Conservation (phyloP, 2,329 filamentous ascomycete genomes). For the Hypoxylon sp. region DNA sequence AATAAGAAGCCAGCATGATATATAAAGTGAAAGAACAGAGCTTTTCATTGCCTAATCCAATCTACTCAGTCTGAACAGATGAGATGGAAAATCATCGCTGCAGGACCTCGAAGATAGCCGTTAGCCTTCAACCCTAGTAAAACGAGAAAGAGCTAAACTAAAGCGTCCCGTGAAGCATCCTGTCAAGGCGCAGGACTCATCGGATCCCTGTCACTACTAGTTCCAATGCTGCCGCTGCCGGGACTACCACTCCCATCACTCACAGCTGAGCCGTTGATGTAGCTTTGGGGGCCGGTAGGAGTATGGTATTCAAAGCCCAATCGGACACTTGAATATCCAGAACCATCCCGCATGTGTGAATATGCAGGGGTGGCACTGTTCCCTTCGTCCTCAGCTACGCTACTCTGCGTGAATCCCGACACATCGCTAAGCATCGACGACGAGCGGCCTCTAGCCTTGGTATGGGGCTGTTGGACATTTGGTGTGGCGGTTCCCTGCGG, state of each 20-base stretch:
- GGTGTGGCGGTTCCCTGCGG: slow-evolving; percentile 54
- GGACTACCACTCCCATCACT: slow-evolving; percentile 59
- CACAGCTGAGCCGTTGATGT: slow-evolving; percentile 50
- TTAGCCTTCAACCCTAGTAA: slow-evolving; percentile 17
- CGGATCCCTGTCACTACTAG: slow-evolving; percentile 65
- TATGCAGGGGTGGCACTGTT: slow-evolving; percentile 44
- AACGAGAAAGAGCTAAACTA: slow-evolving; percentile 23
- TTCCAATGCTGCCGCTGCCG: slow-evolving; percentile 63
- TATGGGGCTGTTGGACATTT: slow-evolving; percentile 49
- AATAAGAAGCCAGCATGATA: neutral
- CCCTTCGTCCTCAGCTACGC: slow-evolving; percentile 64
- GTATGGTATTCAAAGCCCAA: slow-evolving; percentile 51
- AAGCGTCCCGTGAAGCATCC: slow-evolving; percentile 23
- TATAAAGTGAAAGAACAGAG: slow-evolving; percentile 45
- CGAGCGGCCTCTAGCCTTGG: slow-evolving; percentile 69
- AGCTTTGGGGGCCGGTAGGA: slow-evolving; percentile 49
- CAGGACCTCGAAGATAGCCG: slow-evolving; percentile 35
- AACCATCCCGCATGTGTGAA: slow-evolving; percentile 35
- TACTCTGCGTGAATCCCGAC: slow-evolving; percentile 77
- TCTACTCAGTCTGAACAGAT: slow-evolving; percentile 37
- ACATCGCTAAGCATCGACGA: slow-evolving; percentile 78
- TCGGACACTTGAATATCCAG: slow-evolving; percentile 47
- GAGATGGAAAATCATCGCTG: slow-evolving; percentile 20
- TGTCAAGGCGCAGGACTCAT: slow-evolving; percentile 62
- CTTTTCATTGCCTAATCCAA: slow-evolving; percentile 52